Evolutionary conservation across 2,329 filamentous ascomycete genomes (phyloP), one percentile per base, ranked within the genome.

Genomic region (Arachnomyces sp.): DNA sequence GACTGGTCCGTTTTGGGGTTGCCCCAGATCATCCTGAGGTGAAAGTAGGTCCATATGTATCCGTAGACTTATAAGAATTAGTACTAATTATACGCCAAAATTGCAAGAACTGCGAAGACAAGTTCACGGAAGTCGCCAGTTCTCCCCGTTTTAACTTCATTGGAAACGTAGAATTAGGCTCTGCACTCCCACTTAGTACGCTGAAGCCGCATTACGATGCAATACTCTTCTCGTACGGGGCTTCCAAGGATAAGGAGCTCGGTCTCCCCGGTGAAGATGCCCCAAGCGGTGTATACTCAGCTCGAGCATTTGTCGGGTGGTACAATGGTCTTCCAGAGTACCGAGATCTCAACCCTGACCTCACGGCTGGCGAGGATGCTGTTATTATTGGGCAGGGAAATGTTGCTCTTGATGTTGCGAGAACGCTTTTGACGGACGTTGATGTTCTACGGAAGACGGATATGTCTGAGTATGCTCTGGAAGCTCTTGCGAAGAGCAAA

Each of bases 1-100:
- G 92, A 1, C 73, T 98, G 40, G 89, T 94, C 36, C 76, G 92
- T 40, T 94, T 92, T 57, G 92, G 92, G 7, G 92, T 98, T 43
- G 93, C 92, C n/a, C 92, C 92, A 4, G 92, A 98, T 60, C 92
- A 98, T 64, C 90, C 92, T 0, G 90, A 98, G 67, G 92, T 98
- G 50, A 98, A 98, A 78, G 87, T 92, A 67, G 44, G 65, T 41
- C 9, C 20, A n/a, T n/a, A n/a, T n/a, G n/a, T n/a, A n/a, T n/a
- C n/a, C n/a, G n/a, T n/a, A n/a, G n/a, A n/a, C n/a, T n/a, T n/a
- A 16, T 14, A 36, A 31, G 34, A 36, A 43, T 39, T 41, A 33
- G 44, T 40, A 15, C 17, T 13, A 28, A 15, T 34, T 14, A 20
- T 17, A 7, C 7, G 5, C 5, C 8, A 2, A 5, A 25, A 25